Percentiles rank a stretch among this genome's conserved stretches.
Conservation (phyloP, 75 land plant species). For the Chamaecyparis obtusa region DNA sequence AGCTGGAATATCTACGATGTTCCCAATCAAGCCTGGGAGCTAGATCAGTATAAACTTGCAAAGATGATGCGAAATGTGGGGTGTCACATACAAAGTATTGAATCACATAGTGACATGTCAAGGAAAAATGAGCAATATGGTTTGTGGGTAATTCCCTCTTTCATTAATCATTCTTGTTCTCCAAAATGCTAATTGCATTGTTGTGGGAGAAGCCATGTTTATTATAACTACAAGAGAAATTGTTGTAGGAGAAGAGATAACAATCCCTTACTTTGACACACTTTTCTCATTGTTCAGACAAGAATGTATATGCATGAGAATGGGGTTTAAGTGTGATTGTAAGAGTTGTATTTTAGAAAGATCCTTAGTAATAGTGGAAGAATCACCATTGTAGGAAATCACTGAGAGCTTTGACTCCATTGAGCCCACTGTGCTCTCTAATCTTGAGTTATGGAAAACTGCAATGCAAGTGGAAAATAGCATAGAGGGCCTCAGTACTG, state of each 20-base stretch:
- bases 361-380: not conserved
- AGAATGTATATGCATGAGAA: not conserved
- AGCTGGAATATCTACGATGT: not conserved
- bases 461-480: too few species aligned
- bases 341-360: not conserved
- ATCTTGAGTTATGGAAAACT: too few species aligned
- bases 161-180: conserved; percentile 22
- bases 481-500: too few species aligned
- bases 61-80: not conserved
- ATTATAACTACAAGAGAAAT: conserved; percentile 1
- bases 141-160: not conserved
- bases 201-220: conserved; percentile 18
- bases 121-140: not conserved
- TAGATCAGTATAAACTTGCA: not conserved
- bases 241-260: conserved; percentile 11
- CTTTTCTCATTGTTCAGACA: not conserved
- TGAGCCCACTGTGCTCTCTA: too few species aligned
- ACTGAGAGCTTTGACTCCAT: too few species aligned
- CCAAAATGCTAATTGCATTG: not conserved
- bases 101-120: not conserved
- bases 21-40: not conserved
- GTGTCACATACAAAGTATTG: not conserved
- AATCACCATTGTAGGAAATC: too few species aligned
- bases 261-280: conserved; percentile 12
- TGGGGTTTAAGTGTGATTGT: conserved; percentile 14